Percentiles rank a stretch among this genome's conserved stretches.
Conservation (phyloP, 176 grass and related monocot species). For the Carex kokanica region DNA sequence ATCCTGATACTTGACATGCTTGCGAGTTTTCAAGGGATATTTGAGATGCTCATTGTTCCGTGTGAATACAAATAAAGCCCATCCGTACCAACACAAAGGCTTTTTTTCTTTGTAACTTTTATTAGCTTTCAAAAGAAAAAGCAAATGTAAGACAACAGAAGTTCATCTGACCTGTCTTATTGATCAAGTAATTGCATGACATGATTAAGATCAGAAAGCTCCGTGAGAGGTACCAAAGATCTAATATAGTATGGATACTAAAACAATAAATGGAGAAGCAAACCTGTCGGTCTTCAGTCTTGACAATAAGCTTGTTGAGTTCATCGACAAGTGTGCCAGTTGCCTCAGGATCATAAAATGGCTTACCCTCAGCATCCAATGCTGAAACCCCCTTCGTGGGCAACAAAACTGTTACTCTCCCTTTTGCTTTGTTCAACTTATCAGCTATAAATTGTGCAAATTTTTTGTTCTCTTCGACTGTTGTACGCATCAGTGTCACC, state of each 20-base stretch:
- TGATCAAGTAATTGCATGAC: neutral
- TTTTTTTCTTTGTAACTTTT: neutral
- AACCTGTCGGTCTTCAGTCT: conserved; percentile 68
- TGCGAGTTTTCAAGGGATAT: neutral
- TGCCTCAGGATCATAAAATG: conserved; percentile 88
- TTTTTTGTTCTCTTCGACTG: conserved; percentile 79
- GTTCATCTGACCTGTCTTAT: neutral
- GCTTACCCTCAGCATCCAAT: conserved; percentile 74
- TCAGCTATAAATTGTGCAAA: conserved; percentile 86
- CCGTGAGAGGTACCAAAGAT: neutral
- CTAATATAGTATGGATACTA: conserved; percentile 1
- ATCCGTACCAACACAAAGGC: neutral
- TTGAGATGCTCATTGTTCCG: neutral
- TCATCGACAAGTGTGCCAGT: conserved; percentile 67
- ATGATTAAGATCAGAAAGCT: neutral
- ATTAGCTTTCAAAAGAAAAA: neutral
- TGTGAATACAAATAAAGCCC: neutral
- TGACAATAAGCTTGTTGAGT: conserved; percentile 55
- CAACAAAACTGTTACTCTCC: conserved; percentile 55
- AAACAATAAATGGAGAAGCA: conserved; percentile 17
- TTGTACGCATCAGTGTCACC: conserved; percentile 83
- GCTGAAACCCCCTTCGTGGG: conserved; percentile 84
- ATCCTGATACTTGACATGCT: neutral
- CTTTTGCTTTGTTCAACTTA: conserved; percentile 83
- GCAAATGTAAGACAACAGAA: neutral